Percentiles rank a stretch among this genome's conserved stretches.
These are phyloP conservation scores for Cryptomeria japonica DNA, from an alignment of 75 land plant genomes.

Conservation along the genomic window DNA sequence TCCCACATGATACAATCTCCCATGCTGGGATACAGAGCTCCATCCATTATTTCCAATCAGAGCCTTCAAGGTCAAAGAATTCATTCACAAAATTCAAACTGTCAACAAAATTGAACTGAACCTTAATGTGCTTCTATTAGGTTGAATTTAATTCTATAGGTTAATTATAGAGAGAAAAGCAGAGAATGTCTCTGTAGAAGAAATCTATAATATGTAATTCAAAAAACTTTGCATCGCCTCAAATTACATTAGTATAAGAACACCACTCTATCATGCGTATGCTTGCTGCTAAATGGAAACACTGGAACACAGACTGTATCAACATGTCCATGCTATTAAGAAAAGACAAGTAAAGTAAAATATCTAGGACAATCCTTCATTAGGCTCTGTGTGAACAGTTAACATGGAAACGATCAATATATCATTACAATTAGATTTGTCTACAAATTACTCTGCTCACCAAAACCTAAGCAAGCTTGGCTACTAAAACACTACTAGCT, in stretches of 20 bases:
- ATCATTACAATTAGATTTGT: too few species aligned
- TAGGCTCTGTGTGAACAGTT: too few species aligned
- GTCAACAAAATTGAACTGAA: too few species aligned
- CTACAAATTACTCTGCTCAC: too few species aligned
- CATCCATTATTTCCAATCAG: constrained; percentile 40
- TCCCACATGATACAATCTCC: constrained; percentile 37
- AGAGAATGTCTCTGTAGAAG: background rate
- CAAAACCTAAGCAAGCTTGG: too few species aligned
- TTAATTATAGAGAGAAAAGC: too few species aligned
- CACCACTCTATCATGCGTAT: background rate
- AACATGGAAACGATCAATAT: too few species aligned
- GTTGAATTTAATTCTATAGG: too few species aligned
- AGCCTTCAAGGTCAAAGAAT: constrained; percentile 16
- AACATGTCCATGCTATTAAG: background rate
- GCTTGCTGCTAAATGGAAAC: background rate
- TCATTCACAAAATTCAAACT: too few species aligned
- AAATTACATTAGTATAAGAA: background rate
- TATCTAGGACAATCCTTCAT: too few species aligned
- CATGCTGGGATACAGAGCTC: constrained; percentile 29
- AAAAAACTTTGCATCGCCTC: background rate
- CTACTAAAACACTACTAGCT: too few species aligned
- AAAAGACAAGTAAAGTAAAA: background rate
- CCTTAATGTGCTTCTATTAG: too few species aligned
- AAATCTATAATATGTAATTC: background rate
- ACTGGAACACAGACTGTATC: background rate